phyloP scores from a whole-genome alignment of 108 stramenopile species.

The Chaetoceros tenuissimus region DNA sequence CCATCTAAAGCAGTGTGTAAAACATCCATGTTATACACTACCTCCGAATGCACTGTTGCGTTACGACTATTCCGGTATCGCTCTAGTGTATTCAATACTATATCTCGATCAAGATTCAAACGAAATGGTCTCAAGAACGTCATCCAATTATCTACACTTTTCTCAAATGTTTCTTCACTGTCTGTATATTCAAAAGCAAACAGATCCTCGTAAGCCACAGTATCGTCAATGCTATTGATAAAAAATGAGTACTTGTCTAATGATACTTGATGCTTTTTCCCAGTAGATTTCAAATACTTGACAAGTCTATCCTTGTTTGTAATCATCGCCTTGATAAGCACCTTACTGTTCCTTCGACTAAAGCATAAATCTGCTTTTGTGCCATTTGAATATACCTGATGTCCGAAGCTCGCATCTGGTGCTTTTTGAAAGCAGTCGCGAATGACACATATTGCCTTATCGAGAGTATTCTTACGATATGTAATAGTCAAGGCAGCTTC shows the following conservation, averaged over 20 bases:
- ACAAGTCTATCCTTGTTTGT: neutral
- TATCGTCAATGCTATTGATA: neutral
- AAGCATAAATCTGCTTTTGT: neutral
- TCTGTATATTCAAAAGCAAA: neutral
- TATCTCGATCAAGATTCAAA: no score
- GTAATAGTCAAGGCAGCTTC: neutral
- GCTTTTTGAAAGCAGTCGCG: neutral
- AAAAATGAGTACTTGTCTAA: neutral
- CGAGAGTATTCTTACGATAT: neutral
- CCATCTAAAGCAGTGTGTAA: no score
- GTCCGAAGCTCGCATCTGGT: neutral
- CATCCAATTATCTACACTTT: neutral
- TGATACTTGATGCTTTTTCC: neutral
- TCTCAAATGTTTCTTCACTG: neutral
- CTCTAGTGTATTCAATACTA: no score
- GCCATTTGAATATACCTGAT: neutral
- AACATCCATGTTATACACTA: no score
- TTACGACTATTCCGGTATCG: no score
- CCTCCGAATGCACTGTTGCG: no score
- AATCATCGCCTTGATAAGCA: neutral
- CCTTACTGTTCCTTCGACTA: neutral
- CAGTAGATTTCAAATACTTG: neutral
- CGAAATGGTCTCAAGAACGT: neutral
- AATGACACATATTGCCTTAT: neutral
- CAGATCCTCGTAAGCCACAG: neutral